Evolutionary conservation across 345 rosid species (phyloP).

Genomic region (Gossypium ekmanianum): DNA sequence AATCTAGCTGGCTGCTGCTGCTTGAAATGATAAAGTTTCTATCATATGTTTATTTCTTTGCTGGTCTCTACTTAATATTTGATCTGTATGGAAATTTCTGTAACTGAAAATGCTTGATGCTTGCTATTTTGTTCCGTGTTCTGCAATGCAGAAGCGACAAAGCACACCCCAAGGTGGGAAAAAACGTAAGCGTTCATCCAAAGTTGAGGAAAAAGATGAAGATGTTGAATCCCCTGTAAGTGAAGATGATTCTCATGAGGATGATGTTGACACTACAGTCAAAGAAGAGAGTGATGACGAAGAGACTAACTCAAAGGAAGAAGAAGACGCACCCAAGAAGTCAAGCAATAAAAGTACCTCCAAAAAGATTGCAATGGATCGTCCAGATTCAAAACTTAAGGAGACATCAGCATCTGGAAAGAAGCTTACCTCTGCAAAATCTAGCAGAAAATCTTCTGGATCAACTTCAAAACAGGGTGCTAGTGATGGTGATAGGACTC

Average conservation of each 20-base stretch:
- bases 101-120: constrained; percentile 7
- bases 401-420: constrained; percentile 44
- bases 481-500: constrained; percentile 27
- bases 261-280: constrained; percentile 37
- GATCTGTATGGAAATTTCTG: neutral
- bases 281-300: constrained; percentile 52
- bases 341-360: constrained; percentile 41
- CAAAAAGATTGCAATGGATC: constrained; percentile 41
- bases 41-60: neutral
- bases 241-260: constrained; percentile 44
- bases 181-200: constrained; percentile 47
- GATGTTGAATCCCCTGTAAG: constrained; percentile 27
- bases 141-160: constrained; percentile 52
- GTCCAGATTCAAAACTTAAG: constrained; percentile 39
- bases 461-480: constrained; percentile 42
- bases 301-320: constrained; percentile 53
- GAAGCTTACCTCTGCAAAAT: constrained; percentile 39
- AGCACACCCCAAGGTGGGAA: constrained; percentile 38
- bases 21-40: neutral
- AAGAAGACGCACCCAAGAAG: constrained; percentile 45
- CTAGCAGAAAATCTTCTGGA: constrained; percentile 43
- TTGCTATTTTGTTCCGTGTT: neutral
- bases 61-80: neutral
- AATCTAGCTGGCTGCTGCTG: neutral
- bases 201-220: constrained; percentile 40